These are phyloP conservation scores for Nakazawaea wyomingensis DNA, from an alignment of 805 yeast genomes.

Conservation along the genomic window DNA sequence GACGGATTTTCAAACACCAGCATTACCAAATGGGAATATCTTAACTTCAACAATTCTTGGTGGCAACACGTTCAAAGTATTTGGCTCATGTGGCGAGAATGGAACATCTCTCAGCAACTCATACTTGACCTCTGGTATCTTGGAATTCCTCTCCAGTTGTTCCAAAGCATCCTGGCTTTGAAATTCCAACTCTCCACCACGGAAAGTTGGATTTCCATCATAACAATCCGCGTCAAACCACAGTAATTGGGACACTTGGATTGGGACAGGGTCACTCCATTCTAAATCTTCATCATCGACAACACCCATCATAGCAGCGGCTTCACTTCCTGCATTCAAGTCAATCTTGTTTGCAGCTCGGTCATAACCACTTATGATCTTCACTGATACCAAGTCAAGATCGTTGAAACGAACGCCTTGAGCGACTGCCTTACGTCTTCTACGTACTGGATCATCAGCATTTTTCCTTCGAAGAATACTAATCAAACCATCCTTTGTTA, in stretches of 20 bases:
- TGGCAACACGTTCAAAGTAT: constrained; percentile 4
- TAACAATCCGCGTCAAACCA: constrained; percentile 8
- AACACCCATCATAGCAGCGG: constrained; percentile 5
- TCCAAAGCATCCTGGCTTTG: constrained; percentile 1
- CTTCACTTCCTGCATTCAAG: not conserved
- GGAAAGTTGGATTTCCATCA: constrained; percentile 4
- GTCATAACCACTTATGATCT: constrained; percentile 1
- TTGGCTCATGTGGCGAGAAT: constrained; percentile 3
- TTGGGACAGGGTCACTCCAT: constrained; percentile 4
- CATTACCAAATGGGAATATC: constrained; percentile 9
- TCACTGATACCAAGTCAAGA: constrained; percentile 5
- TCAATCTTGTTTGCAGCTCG: not conserved
- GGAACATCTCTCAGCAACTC: constrained; percentile 1
- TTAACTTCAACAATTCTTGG: not conserved
- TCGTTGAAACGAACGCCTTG: constrained; percentile 12
- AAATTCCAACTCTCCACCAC: constrained; percentile 2
- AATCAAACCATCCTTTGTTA: not conserved
- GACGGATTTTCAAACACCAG: not conserved
- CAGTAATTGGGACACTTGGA: not conserved
- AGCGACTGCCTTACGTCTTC: constrained; percentile 3
- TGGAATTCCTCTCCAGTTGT: constrained; percentile 1
- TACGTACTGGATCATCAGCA: not conserved
- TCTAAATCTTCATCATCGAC: constrained; percentile 8
- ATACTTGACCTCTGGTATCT: not conserved
- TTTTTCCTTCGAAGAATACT: constrained; percentile 8